Evolutionary conservation across 768 basidiomycete genomes (phyloP).

Genomic region (Wakefieldia striispora): DNA sequence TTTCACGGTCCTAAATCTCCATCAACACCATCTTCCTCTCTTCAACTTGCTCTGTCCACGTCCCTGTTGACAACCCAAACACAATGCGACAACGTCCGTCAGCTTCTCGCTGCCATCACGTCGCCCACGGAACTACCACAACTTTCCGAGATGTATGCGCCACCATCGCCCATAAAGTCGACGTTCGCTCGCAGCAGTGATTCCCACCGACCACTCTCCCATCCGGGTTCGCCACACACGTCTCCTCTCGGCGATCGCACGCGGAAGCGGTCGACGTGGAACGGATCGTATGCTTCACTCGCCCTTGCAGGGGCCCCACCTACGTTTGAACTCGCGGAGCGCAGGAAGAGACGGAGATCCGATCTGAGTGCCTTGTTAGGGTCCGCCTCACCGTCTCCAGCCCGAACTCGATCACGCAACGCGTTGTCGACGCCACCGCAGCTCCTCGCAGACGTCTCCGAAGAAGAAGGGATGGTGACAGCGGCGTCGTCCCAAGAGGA

Average conservation of each 20-base stretch:
- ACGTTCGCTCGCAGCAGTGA: slow-evolving; percentile 24
- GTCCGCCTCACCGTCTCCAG: slow-evolving; percentile 21
- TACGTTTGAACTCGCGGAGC: slow-evolving; percentile 40
- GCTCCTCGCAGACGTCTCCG: slow-evolving; percentile 37
- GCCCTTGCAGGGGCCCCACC: slow-evolving; percentile 45
- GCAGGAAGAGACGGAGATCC: slow-evolving; percentile 52
- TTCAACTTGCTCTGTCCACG: slow-evolving; percentile 71
- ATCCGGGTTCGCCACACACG: slow-evolving; percentile 29
- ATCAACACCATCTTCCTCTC: slow-evolving; percentile 26
- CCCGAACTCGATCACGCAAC: slow-evolving; percentile 35
- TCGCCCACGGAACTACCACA: slow-evolving; percentile 70
- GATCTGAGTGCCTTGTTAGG: slow-evolving; percentile 51
- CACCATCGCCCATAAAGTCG: slow-evolving; percentile 54
- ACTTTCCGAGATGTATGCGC: slow-evolving; percentile 86
- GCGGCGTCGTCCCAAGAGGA: slow-evolving; percentile 21
- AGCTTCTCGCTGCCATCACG: slow-evolving; percentile 74
- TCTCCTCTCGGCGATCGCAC: slow-evolving; percentile 22
- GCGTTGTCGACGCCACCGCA: slow-evolving; percentile 38
- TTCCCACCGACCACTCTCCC: slow-evolving; percentile 45
- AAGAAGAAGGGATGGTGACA: slow-evolving; percentile 35
- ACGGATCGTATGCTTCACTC: slow-evolving; percentile 58
- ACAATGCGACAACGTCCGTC: slow-evolving; percentile 81
- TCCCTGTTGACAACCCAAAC: slow-evolving; percentile 73
- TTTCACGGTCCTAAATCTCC: slow-evolving; percentile 45
- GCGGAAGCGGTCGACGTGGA: slow-evolving; percentile 74